Evolutionary conservation across 805 yeast species (phyloP), one percentile per base, ranked within the genome.

Genomic region (Komagataella mondaviorum): DNA sequence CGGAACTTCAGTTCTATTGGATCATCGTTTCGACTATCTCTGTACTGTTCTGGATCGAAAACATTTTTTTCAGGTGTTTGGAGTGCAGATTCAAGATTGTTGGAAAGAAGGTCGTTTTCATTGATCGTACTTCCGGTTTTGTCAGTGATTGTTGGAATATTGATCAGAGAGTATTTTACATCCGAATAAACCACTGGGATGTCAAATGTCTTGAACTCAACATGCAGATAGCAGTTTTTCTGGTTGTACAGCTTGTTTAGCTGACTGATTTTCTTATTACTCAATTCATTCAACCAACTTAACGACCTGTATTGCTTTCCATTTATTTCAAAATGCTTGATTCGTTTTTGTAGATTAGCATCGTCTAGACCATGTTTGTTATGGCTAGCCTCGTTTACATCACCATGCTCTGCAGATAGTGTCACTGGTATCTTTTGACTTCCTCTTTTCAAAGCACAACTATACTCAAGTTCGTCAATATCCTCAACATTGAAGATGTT

Each of bases 1-100:
- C 96, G 80, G 61, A 85, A 88, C 63, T 91, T 93, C 55, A 81
- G 76, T 61, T 93, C 98, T 20, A 93, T 83, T 1, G 96, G 96
- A 59, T 91, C 95, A 54, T 76, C 79, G 18, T 71, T 68, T 16
- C 59, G 57, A 45, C 66, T 69, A 12, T 61, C 60, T 17, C 70
- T 52, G 45, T 65, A 63, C 49, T 49, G 51, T 20, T 23, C 23
- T 10, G 48, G 36, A 45, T 46, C 50, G 17, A 48, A 39, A 17
- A 43, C 10, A 17, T 39, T 47, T 8, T 12, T 17, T 12, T 20
- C 23, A 6, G 20, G 46, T 8, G 39, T 30, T 5, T 30, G 39
- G 14, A 30, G 39, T 8, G 39, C 39, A 30, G 39, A 30, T 30
- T 30, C 18, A 39, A 23, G 43, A 10, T 49, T 36, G 20, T 17